Conservation (phyloP, 1,284 basidiomycete species). For the Ganoderma sp. region DNA sequence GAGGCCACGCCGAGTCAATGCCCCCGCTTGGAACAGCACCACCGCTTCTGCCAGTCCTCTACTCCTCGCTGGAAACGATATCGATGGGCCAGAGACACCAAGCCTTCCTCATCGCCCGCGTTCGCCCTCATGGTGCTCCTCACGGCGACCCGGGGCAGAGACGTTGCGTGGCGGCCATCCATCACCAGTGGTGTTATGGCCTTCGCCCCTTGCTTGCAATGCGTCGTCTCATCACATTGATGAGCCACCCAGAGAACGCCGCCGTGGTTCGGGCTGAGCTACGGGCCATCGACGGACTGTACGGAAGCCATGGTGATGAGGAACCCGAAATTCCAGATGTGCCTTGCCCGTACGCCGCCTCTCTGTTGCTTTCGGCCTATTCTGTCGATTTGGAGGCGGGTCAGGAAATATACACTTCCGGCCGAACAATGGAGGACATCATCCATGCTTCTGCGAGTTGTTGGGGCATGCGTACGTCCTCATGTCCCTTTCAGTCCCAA, state of each 20-base stretch:
- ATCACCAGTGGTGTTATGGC: constrained; percentile 50
- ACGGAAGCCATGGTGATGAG: constrained; percentile 26
- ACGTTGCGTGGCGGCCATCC: constrained; percentile 47
- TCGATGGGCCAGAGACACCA: constrained; percentile 34
- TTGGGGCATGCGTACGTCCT: constrained; percentile 37
- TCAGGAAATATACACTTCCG: constrained; percentile 8
- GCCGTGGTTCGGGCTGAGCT: constrained; percentile 45
- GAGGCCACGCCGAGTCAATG: no score
- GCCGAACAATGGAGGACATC: constrained; percentile 10
- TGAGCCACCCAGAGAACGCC: constrained; percentile 46
- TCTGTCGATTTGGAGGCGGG: constrained; percentile 23
- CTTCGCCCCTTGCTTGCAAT: constrained; percentile 39
- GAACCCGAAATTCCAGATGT: constrained; percentile 29
- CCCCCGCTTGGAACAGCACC: neutral
- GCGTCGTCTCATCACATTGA: constrained; percentile 44
- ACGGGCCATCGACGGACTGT: constrained; percentile 36
- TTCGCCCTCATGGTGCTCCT: constrained; percentile 35
- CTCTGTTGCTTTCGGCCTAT: constrained; percentile 30
- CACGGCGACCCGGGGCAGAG: constrained; percentile 35
- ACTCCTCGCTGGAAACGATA: no score
- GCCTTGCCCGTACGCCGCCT: constrained; percentile 42
- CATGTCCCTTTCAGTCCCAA: neutral
- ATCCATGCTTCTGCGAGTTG: constrained; percentile 38
- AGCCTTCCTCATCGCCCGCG: constrained; percentile 45
- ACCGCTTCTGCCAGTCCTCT: neutral